Base-by-base conservation (phyloP, 2,329 filamentous ascomycete genomes). In the Fusarium protoensiforme region DNA sequence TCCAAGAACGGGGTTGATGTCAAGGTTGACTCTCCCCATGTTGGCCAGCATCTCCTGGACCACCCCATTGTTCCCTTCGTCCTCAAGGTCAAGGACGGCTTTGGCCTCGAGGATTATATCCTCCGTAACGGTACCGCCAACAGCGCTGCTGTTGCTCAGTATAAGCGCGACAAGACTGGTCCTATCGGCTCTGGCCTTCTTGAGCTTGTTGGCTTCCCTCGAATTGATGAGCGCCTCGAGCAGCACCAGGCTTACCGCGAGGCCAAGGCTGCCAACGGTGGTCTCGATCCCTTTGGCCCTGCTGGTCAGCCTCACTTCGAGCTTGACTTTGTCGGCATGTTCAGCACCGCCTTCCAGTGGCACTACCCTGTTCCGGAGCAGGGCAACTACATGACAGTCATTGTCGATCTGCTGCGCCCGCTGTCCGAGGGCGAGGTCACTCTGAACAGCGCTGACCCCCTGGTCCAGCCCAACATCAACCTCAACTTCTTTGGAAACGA, bases 1-100 rank as follows among this genome's bases (percentile, higher is more conserved):
- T 71, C 84, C 20, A 82, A 83, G 62, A 85, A 88, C 73, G 80
- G 83, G 14, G 92, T 92, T 69, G 75, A 83, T 0, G 81, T 89
- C 1, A 73, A 90, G 31, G 83, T 86, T 5, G 85, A 92, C 71
- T 87, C 89, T 0, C 87, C 88, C 1, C 89, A 91, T 46, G 90
- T 93, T 8, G 91, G 91, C 4, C 87, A 86, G 64, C 90, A 92
- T 80, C 83, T 93, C 2, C 82, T 90, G 61, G 91, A 93, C 76
- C 89, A 91, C 61, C 61, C 64, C 7, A 62, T 62, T 18, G 61
- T 67, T 13, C 64, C 64, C 2, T 67, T 67, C 2, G 64, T 67
- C 7, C 20, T 60, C 57, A n/a, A 38, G 33, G 68, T 86, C 74
- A 82, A 84, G 71, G 81, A 86, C 54, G 80, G 82, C 39, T 81